phyloP scores from a whole-genome alignment of 73 alveolate genomes.

The Tetrahymena borealis region DNA sequence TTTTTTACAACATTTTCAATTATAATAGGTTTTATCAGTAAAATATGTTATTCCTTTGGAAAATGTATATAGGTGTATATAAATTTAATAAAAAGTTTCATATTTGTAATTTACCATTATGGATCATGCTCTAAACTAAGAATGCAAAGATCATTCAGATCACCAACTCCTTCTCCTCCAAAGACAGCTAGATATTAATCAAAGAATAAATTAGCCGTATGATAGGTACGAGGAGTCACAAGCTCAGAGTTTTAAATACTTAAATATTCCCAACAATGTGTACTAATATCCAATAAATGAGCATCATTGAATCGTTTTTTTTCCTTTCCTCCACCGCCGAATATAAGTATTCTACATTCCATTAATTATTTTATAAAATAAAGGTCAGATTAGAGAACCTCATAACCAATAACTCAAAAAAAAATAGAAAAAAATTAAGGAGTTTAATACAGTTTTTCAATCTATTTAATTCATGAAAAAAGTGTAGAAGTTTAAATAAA shows the following conservation, averaged over 20 bases:
- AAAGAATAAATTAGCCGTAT: constrained; percentile 42
- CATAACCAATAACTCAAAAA: no score
- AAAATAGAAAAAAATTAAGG: no score
- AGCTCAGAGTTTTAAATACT: constrained; percentile 4
- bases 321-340: constrained; percentile 55
- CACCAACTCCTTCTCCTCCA: constrained; percentile 53
- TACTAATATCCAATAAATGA: constrained; percentile 13
- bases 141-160: constrained; percentile 42
- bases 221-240: constrained; percentile 49
- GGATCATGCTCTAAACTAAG: constrained; percentile 33
- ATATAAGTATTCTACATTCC: constrained; percentile 25
- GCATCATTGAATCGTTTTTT: constrained; percentile 46
- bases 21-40: no score
- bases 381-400: no score
- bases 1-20: no score
- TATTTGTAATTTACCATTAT: constrained; percentile 1
- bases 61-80: not conserved
- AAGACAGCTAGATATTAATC: constrained; percentile 39
- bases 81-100: not conserved
- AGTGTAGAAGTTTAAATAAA: not conserved
- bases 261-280: not conserved
- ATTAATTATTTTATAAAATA: not conserved
- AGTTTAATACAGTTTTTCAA: no score
- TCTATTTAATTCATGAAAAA: not conserved
- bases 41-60: no score